Evolutionary conservation across 164 flowering plant genomes (phyloP).

Genomic region (Tetracentron sinense): DNA sequence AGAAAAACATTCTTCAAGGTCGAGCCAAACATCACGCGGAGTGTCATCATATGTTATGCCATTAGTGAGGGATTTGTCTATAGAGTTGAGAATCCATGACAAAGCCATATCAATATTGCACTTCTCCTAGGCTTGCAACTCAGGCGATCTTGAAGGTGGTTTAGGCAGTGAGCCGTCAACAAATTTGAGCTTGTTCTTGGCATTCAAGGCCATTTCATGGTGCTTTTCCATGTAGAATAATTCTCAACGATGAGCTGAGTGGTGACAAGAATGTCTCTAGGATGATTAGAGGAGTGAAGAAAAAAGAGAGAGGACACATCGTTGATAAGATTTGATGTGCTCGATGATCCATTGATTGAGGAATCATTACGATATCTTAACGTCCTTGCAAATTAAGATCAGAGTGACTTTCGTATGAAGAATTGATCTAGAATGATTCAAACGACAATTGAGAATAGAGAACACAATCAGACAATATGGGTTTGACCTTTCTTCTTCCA

Average conservation of each 20-base stretch:
- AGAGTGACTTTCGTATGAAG: background rate
- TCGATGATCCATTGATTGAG: background rate
- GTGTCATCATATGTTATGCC: background rate
- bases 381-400: no score
- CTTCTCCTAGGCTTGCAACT: background rate
- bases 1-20: background rate
- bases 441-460: background rate
- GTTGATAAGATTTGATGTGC: background rate
- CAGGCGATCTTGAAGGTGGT: background rate
- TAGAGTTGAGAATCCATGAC: background rate
- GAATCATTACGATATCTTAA: no score
- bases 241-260: background rate
- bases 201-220: background rate
- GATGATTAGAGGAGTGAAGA: background rate
- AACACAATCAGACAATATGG: no score
- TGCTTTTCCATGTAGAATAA: background rate
- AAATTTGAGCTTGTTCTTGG: background rate
- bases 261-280: conserved; percentile 1
- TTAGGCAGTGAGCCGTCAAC: background rate
- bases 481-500: no score
- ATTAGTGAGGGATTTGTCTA: background rate
- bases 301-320: background rate
- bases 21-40: background rate
- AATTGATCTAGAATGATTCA: background rate
- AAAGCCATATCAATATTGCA: no score